Base-by-base conservation (phyloP, 2,329 filamentous ascomycete genomes). In the Phyllosticta citribraziliensis region DNA sequence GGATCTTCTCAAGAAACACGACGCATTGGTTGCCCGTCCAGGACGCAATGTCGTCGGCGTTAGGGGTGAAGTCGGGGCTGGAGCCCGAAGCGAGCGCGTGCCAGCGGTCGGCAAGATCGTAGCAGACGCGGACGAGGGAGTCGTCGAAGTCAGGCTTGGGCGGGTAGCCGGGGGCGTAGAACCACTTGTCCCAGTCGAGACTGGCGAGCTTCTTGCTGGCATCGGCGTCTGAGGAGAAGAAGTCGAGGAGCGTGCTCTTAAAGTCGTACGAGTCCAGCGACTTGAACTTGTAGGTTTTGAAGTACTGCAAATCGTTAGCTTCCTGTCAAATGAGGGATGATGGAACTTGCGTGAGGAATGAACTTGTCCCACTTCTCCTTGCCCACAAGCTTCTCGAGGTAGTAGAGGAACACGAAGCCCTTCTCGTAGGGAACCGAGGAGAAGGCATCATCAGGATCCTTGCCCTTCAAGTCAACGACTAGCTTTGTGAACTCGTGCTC, bases 391-490 rank as follows among this genome's bases (percentile, higher is more conserved):
- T 87, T 88, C 69, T 99, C 94, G 14, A 99, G 85, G 68, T 92
- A 87, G 74, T 91, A 97, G 54, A 99, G 80, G 74, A 97, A 95
- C 70, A 89, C 89, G 75, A 96, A 97, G 3, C 93, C 93, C 76
- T 99, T 97, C 72, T 97, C 93, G 69, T 99, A 99, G 0, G 94
- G 91, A 35, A 97, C 81, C 25, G 85, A 88, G 66, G 89, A 95
- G 77, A 97, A 99, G 1, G 93, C 89, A 73, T 99, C 94, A 72
- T 97, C 94, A 0, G 94, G 94, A 68, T 97, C 93, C 66, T 94
- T 87, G 62, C 90, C 91, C 71, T 93, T 89, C 65, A 97, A 86
- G 71, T 90, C 86, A 63, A 92, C 83, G 66, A 96, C 85, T 59
- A 99, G 82, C 73, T 95, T 95, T 8, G 94, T 99, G 77, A 94